A percentile compares a stretch with the other conserved stretches of the same genome.
Conservation (phyloP, 768 basidiomycete species). For the Psilocybe cubensis region DNA sequence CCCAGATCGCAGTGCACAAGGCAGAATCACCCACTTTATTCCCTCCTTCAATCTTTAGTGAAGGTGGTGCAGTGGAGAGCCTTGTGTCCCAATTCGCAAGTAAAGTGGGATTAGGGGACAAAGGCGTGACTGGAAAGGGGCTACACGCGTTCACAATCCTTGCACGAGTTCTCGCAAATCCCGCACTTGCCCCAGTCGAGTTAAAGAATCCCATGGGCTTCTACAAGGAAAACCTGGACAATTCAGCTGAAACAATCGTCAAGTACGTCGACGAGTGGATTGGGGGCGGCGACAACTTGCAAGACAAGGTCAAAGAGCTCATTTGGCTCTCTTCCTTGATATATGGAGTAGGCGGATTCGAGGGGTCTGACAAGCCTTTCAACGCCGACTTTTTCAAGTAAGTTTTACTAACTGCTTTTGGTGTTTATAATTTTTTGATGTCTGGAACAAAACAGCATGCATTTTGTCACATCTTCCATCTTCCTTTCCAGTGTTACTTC, state of each 20-base stretch:
- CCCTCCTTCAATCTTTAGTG: slow-evolving; percentile 26
- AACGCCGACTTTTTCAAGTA: slow-evolving; percentile 65
- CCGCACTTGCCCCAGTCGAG: slow-evolving; percentile 19
- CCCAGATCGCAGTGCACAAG: slow-evolving; percentile 54
- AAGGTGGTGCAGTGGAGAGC: background rate
- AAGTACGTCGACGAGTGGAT: slow-evolving; percentile 50
- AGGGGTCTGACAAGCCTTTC: slow-evolving; percentile 37
- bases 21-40: background rate
- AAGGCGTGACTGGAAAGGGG: background rate
- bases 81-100: background rate
- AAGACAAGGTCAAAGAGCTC: slow-evolving; percentile 67
- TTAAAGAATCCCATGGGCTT: slow-evolving; percentile 29
- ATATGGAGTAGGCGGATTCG: slow-evolving; percentile 60
- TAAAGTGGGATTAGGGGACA: background rate
- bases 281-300: slow-evolving; percentile 28
- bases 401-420: slow-evolving; percentile 26
- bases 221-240: slow-evolving; percentile 29
- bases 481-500: slow-evolving; percentile 56
- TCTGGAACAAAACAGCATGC: slow-evolving; percentile 46
- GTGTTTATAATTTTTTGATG: background rate
- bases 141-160: slow-evolving; percentile 33
- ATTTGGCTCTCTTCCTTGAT: slow-evolving; percentile 56
- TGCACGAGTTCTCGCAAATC: slow-evolving; percentile 56
- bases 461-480: slow-evolving; percentile 65
- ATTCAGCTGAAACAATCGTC: slow-evolving; percentile 42